Percentiles rank a stretch among this genome's conserved stretches.
These are phyloP conservation scores for Atkinsonella hypoxylon DNA, from an alignment of 2,329 filamentous ascomycete genomes.

Conservation along the genomic window DNA sequence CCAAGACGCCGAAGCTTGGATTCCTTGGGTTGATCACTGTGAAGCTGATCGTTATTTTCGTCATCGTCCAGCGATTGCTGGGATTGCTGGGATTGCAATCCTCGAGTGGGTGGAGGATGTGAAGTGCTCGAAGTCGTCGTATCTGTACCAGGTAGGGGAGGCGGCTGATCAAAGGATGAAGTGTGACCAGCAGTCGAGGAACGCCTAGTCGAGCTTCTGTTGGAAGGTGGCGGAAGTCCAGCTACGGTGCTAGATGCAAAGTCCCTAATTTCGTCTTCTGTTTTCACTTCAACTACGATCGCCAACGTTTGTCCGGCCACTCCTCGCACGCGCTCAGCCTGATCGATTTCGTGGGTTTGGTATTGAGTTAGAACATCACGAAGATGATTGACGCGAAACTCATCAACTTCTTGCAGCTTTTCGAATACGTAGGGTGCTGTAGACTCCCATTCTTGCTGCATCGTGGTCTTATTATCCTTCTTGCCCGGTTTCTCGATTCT, in stretches of 20 bases:
- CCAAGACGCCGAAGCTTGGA: conserved; percentile 52
- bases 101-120: conserved; percentile 4
- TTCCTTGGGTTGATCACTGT: conserved; percentile 20
- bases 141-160: not conserved
- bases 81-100: conserved; percentile 4
- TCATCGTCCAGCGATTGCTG: conserved; percentile 5
- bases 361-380: conserved; percentile 86
- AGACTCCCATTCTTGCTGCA: conserved; percentile 81
- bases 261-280: conserved; percentile 71
- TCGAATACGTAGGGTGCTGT: conserved; percentile 94
- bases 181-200: conserved; percentile 19
- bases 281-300: conserved; percentile 74
- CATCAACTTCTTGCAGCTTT: conserved; percentile 79
- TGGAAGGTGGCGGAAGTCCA: conserved; percentile 25
- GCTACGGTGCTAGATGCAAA: conserved; percentile 40
- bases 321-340: conserved; percentile 62
- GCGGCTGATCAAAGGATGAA: conserved; percentile 8
- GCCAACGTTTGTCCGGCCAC: conserved; percentile 72
- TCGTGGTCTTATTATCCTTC: conserved; percentile 69
- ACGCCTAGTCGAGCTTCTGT: conserved; percentile 28
- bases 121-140: conserved; percentile 1
- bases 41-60: conserved; percentile 5
- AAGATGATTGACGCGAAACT: conserved; percentile 77
- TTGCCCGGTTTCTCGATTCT: conserved; percentile 76
- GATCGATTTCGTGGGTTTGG: conserved; percentile 84